These are phyloP conservation scores for Puccinellia tenuiflora DNA, from an alignment of 176 grass and related monocot species.

Conservation along the genomic window DNA sequence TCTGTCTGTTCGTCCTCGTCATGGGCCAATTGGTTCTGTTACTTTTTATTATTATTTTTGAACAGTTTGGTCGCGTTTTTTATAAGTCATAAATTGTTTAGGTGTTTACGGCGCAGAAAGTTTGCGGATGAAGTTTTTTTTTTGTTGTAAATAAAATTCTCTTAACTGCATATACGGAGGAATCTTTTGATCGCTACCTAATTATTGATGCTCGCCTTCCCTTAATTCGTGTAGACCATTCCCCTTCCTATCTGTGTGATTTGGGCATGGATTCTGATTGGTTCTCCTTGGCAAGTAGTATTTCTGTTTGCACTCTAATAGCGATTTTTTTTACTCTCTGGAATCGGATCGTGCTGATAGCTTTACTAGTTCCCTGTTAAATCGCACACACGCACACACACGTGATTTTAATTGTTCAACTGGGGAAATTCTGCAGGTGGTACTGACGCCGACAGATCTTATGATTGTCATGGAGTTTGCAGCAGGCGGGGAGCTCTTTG, in stretches of 20 bases:
- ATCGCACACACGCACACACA: neutral
- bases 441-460: slow-evolving; percentile 79
- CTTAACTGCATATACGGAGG: slow-evolving; percentile 7
- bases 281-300: neutral
- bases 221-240: slow-evolving; percentile 3
- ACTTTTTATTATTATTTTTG: neutral
- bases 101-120: neutral
- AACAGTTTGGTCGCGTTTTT: neutral
- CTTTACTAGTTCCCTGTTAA: neutral
- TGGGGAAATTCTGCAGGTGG: slow-evolving; percentile 44
- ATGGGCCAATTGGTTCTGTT: neutral
- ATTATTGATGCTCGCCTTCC: neutral
- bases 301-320: neutral
- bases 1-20: slow-evolving; percentile 19
- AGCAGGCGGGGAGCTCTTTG: slow-evolving; percentile 83
- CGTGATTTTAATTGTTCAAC: slow-evolving; percentile 20
- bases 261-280: neutral
- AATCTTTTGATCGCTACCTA: slow-evolving; percentile 35
- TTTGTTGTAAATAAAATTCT: neutral
- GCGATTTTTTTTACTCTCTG: neutral
- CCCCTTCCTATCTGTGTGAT: neutral
- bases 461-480: slow-evolving; percentile 96
- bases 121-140: neutral
- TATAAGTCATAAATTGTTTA: neutral
- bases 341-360: slow-evolving; percentile 9